These are phyloP conservation scores for Boletus nobilissimus DNA, from an alignment of 1,284 basidiomycete species.

Conservation along the genomic window DNA sequence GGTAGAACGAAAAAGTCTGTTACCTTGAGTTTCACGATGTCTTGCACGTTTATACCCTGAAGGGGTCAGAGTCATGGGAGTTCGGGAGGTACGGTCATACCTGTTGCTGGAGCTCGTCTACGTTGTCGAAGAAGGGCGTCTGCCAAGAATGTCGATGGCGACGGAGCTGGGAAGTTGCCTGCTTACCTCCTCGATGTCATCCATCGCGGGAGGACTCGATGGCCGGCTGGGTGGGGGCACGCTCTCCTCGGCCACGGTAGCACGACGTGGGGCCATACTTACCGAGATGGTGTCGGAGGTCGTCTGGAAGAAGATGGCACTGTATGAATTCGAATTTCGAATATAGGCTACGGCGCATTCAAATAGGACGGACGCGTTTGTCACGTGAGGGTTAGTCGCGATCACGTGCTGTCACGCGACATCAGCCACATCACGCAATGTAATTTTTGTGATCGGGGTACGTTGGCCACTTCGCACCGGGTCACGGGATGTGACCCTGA, in stretches of 20 bases:
- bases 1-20: neutral
- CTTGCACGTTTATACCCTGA: slow-evolving; percentile 93
- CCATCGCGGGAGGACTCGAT: slow-evolving; percentile 50
- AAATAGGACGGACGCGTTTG: slow-evolving; percentile 23
- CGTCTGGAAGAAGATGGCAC: neutral
- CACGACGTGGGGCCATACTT: slow-evolving; percentile 45
- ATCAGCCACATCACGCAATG: too few relatives aligned
- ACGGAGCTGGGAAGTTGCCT: neutral
- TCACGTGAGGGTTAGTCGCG: slow-evolving; percentile 45
- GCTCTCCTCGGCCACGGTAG: slow-evolving; percentile 40
- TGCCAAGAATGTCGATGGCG: slow-evolving; percentile 38
- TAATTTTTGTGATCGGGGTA: too few relatives aligned
- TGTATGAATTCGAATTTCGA: too few relatives aligned
- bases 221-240: slow-evolving; percentile 52
- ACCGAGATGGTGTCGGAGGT: neutral
- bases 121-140: slow-evolving; percentile 75
- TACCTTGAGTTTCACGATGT: slow-evolving; percentile 92
- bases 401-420: too few relatives aligned
- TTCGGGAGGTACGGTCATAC: slow-evolving; percentile 54
- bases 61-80: slow-evolving; percentile 15
- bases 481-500: too few relatives aligned
- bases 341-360: neutral
- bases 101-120: slow-evolving; percentile 91
- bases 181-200: slow-evolving; percentile 58
- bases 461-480: too few relatives aligned